Base-by-base conservation (phyloP, 805 yeast genomes). In the Dipodascus geniculatus region DNA sequence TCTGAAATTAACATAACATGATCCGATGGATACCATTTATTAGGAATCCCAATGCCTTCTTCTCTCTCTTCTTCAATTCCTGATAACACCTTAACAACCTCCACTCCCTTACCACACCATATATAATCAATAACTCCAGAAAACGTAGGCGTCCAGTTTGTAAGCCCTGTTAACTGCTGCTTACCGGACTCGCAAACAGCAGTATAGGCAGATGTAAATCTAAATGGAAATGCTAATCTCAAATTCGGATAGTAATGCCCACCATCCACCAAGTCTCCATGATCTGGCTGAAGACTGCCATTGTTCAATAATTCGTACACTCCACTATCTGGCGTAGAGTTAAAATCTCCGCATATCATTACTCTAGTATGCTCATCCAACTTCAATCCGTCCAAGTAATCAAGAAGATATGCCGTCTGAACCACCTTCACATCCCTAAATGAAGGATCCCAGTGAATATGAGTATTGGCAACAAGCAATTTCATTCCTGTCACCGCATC, bases 381-480 rank as follows among this genome's bases (percentile, higher is more conserved):
- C 56, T 74, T 65, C 48, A 85, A 67, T 2, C 71, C 71, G 62
- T 83, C 87, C 64, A 87, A 68, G 66, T 88, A 93, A 61, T 87
- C 95, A 61, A 87, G 69, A 57, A 87, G 71, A 20, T 87, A 83
- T 49, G 91, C 95, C 50, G 84, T 88, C 72, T 87, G 96, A 72
- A 87, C 81, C 2, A 95, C 79, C 64, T 87, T 87, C 48, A 87
- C 96, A 70, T 87, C 96, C 67, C 86, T 87, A 62, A 81, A 83
- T 51, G 83, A 83, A 3, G 96, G 96, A 71, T 87, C 96, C 96
- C 96, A 87, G 67, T 87, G 95, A 67, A 87, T 79, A 74, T 87
- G 96, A 0, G 96, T 87, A 59, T 87, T 87, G 1, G 82, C 86
- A 42, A 85, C 72, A 60, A 84, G 74, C 28, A 88, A 70, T 55